Evolutionary conservation across 441 rosid genomes (phyloP), one percentile per base, ranked within the genome.

Genomic region (Metrosideros polymorpha): DNA sequence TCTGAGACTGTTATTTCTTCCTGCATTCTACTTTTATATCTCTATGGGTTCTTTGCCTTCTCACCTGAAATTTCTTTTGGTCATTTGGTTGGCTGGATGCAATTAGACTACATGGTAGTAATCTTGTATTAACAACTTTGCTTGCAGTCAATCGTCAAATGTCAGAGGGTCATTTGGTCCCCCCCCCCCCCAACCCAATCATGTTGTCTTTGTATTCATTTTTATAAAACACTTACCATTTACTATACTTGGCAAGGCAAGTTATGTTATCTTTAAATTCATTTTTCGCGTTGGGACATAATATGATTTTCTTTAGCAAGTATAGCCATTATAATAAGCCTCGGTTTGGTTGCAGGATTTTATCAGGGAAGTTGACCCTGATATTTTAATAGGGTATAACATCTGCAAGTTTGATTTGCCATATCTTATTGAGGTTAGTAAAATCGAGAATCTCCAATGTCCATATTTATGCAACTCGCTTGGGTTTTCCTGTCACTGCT

Each of bases 391-490:
- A 91, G 99, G 99, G 84, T 98, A 96, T 87, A 98, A 98, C 90
- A 98, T 98, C 89, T 98, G 99, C 97, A 98, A 96, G 88, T 98
- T 98, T 88, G 99, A 98, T 91, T 90, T 98, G 92, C 99, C 99
- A 43, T 98, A 98, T 91, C 96, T 98, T 86, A 94, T 98, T 50
- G 98, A 98, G 99, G 99, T 98, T 93, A 88, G 85, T 85, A 88
- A 89, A 86, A 54, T 89, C 14, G 75, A 87, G 83, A 39, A 39
- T 50, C 84, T 84, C 82, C 39, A 51, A 76, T 86, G 82, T 39
- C 49, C 49, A 39, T 71, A 10, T 71, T 39, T 71, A n/a, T 71
- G 71, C 71, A 61, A 14, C 71, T 71, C 47, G 12, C 77, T 66
- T 66, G 45, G 45, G 42, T 66, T 66, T 66, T n/a, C 22, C 47